Evolutionary conservation across 1,284 basidiomycete genomes (phyloP).

Genomic region (Moniliella sp.): DNA sequence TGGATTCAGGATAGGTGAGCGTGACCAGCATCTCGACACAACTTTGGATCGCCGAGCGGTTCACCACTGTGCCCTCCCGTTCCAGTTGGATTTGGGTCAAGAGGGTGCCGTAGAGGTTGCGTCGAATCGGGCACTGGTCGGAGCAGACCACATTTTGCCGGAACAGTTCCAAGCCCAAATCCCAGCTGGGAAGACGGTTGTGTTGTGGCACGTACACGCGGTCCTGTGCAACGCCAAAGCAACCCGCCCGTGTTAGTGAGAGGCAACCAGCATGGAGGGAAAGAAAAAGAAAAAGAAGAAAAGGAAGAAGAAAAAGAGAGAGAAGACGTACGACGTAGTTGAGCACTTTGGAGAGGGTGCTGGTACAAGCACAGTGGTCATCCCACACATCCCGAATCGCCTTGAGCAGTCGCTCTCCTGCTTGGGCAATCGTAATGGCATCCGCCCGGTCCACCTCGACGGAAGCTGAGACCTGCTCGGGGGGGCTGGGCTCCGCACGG

Average conservation of each 20-base stretch:
- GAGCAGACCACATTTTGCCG: slow-evolving; percentile 52
- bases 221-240: slow-evolving; percentile 22
- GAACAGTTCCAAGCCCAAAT: slow-evolving; percentile 65
- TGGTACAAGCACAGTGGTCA: slow-evolving; percentile 74
- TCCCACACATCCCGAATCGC: slow-evolving; percentile 73
- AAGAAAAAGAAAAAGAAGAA: too few relatives aligned
- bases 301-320: neutral
- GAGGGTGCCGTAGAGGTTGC: slow-evolving; percentile 58
- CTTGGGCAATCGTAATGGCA: slow-evolving; percentile 35
- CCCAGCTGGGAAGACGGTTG: slow-evolving; percentile 44
- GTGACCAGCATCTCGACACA: slow-evolving; percentile 67
- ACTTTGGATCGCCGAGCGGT: slow-evolving; percentile 64
- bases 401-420: slow-evolving; percentile 64
- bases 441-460: slow-evolving; percentile 10
- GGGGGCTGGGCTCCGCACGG: neutral
- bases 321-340: slow-evolving; percentile 65
- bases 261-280: neutral
- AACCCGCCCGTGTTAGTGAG: neutral
- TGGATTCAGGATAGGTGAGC: slow-evolving; percentile 38
- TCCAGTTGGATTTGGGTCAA: slow-evolving; percentile 72
- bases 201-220: slow-evolving; percentile 26
- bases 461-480: neutral
- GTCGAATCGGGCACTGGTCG: slow-evolving; percentile 48
- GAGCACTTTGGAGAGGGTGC: slow-evolving; percentile 66
- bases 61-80: slow-evolving; percentile 71